Evolutionary conservation across 2,329 filamentous ascomycete genomes (phyloP), one percentile per base, ranked within the genome.

Genomic region (Cladosporium colombiae): DNA sequence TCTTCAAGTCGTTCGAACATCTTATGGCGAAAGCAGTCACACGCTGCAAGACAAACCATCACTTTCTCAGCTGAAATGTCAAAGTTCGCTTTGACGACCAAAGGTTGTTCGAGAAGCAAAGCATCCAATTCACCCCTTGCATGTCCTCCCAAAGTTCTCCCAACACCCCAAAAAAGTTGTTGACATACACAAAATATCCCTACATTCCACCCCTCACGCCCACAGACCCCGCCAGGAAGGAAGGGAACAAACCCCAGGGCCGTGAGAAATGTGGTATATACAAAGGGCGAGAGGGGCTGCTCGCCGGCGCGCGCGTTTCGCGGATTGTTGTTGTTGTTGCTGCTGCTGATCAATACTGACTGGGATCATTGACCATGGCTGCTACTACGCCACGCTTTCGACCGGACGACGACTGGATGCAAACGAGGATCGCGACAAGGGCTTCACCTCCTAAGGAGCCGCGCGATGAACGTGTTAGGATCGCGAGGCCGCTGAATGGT

Each of bases 391-490:
- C 65, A 59, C 65, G 66, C 31, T 62, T 64, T 49, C 56, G 60
- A 46, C 35, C 23, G 21, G 62, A 64, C 10, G 66, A 70, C 44
- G 67, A 70, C 33, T 70, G 68, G 69, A 65, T 40, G 27, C 65
- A 62, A 11, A 68, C 67, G n/a, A 66, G 57, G 29, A 69, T 70
- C n/a, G 21, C 60, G 8, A 65, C 67, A 0, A 62, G 66, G 33
- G 5, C 56, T n/a, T 31, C 65, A 1, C 37, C 64, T 11, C 29
- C 62, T 1, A 61, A 65, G 31, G 61, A 69, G 31, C 65, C 68
- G 3, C 56, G 66, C 57, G 69, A 70, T 57, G 68, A 71, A 59
- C 55, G 46, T 7, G 49, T 64, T 5, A 62, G 50, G 50, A 49
- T 68, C 21, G 60, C 68, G 13, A 66, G 58, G 21, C 67, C 60